phyloP scores from a whole-genome alignment of 805 yeast genomes.

The Candida cerambycidarum region DNA sequence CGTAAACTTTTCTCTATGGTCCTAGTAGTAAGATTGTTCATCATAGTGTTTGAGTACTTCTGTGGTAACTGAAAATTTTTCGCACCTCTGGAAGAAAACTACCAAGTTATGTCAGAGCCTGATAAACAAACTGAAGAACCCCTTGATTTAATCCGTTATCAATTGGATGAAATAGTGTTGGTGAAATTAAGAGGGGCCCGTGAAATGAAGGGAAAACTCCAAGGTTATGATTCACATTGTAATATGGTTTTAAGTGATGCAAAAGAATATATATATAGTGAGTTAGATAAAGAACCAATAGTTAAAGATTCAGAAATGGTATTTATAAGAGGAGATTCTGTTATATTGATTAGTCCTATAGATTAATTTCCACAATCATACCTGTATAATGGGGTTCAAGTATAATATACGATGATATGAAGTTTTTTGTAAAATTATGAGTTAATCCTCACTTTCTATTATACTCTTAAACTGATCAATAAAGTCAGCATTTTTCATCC shows the following conservation, averaged over 20 bases:
- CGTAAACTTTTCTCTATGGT: neutral
- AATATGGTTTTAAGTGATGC: conserved; percentile 95
- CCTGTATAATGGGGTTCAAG: too few species aligned
- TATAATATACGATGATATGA: conserved; percentile 9
- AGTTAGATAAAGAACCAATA: conserved; percentile 44
- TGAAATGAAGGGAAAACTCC: conserved; percentile 85
- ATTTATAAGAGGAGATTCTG: conserved; percentile 97
- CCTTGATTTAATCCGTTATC: conserved; percentile 81
- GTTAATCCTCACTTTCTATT: too few species aligned
- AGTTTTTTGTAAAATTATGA: neutral
- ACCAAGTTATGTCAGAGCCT: conserved; percentile 19
- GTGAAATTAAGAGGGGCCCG: conserved; percentile 94
- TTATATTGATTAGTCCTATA: conserved; percentile 68
- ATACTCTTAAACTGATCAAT: conserved; percentile 25
- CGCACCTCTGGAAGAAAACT: conserved; percentile 1
- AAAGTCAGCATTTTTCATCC: conserved; percentile 35
- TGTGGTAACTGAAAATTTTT: conserved; percentile 7
- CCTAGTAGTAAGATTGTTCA: conserved; percentile 32
- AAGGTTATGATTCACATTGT: conserved; percentile 95
- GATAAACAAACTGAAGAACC: conserved; percentile 60
- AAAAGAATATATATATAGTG: conserved; percentile 72
- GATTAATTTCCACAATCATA: conserved; percentile 12
- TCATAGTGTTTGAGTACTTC: neutral
- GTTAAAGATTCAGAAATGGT: conserved; percentile 78
- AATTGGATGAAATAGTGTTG: conserved; percentile 80